Conservation (phyloP, 2,329 filamentous ascomycete genomes). For the Aspergillus pseudotamarii region DNA sequence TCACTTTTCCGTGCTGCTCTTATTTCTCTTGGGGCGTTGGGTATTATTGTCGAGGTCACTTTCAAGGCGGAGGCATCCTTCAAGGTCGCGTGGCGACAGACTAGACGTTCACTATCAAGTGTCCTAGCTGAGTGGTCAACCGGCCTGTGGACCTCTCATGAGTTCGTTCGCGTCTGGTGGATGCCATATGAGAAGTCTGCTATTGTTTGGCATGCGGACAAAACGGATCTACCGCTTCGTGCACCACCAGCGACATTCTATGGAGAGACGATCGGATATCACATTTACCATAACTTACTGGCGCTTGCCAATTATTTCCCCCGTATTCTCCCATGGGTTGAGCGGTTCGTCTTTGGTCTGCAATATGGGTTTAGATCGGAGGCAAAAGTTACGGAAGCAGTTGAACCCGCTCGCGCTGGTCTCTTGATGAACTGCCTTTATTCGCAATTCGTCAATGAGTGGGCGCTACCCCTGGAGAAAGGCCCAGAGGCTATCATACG, state of each 20-base stretch:
- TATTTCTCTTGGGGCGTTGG: slow-evolving; percentile 83
- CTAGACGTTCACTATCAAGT: slow-evolving; percentile 68
- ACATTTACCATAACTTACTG: slow-evolving; percentile 89
- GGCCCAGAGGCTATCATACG: slow-evolving; percentile 85
- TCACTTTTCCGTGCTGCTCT: slow-evolving; percentile 88
- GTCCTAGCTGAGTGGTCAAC: slow-evolving; percentile 73
- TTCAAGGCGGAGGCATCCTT: slow-evolving; percentile 79
- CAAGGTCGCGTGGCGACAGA: slow-evolving; percentile 85
- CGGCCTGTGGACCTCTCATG: slow-evolving; percentile 77
- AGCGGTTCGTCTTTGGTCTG: slow-evolving; percentile 97
- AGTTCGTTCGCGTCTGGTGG: slow-evolving; percentile 98
- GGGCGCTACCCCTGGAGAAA: slow-evolving; percentile 83
- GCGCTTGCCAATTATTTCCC: slow-evolving; percentile 78
- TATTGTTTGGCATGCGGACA: slow-evolving; percentile 86
- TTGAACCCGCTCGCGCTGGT: slow-evolving; percentile 78
- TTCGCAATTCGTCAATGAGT: slow-evolving; percentile 98
- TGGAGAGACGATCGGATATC: slow-evolving; percentile 78
- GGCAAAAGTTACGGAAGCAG: slow-evolving; percentile 67
- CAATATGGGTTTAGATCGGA: slow-evolving; percentile 84
- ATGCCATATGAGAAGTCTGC: slow-evolving; percentile 87
- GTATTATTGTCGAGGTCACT: slow-evolving; percentile 87
- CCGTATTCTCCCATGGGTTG: slow-evolving; percentile 79
- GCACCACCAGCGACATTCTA: slow-evolving; percentile 74
- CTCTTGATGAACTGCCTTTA: slow-evolving; percentile 97
- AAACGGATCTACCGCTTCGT: slow-evolving; percentile 64